A percentile compares a stretch with the other conserved stretches of the same genome.
Conservation (phyloP, 73 alveolate genomes). For the Symbiodinium pilosum region DNA sequence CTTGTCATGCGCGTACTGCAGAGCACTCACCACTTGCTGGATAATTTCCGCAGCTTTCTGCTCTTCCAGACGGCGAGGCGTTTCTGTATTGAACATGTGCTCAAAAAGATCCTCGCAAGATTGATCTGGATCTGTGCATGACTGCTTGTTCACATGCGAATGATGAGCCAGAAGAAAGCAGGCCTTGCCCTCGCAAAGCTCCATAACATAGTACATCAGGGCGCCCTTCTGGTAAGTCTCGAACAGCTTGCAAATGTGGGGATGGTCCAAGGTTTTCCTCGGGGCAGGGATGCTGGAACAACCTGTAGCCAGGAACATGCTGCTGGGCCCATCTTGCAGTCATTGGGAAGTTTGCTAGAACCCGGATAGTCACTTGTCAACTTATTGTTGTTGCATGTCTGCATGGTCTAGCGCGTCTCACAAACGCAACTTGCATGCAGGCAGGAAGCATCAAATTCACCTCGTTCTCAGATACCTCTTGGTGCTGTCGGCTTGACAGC, state of each 20-base stretch:
- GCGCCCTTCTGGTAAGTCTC: neutral
- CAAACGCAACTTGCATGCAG: neutral
- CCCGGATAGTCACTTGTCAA: too few relatives aligned
- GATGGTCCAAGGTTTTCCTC: conserved; percentile 49
- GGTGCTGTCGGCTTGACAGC: neutral
- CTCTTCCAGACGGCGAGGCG: neutral
- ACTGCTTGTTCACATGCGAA: too few relatives aligned
- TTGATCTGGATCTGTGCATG: too few relatives aligned
- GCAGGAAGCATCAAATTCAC: conserved; percentile 18
- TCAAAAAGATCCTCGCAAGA: neutral
- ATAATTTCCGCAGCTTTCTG: neutral
- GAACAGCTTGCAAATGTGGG: conserved; percentile 32
- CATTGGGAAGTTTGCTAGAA: too few relatives aligned
- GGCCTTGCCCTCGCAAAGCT: conserved; percentile 72
- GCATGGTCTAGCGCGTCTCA: too few relatives aligned
- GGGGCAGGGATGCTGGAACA: too few relatives aligned
- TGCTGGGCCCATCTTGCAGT: too few relatives aligned
- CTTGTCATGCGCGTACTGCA: conserved; percentile 47
- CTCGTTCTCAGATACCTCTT: conserved; percentile 29
- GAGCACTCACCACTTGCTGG: conserved; percentile 20
- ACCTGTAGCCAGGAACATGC: neutral
- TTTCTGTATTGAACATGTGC: neutral
- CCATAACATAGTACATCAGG: conserved; percentile 40
- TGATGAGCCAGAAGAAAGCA: neutral
- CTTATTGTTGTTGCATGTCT: too few relatives aligned